These are phyloP conservation scores for Leccinum pellstonianum DNA, from an alignment of 768 basidiomycete genomes.

Conservation along the genomic window DNA sequence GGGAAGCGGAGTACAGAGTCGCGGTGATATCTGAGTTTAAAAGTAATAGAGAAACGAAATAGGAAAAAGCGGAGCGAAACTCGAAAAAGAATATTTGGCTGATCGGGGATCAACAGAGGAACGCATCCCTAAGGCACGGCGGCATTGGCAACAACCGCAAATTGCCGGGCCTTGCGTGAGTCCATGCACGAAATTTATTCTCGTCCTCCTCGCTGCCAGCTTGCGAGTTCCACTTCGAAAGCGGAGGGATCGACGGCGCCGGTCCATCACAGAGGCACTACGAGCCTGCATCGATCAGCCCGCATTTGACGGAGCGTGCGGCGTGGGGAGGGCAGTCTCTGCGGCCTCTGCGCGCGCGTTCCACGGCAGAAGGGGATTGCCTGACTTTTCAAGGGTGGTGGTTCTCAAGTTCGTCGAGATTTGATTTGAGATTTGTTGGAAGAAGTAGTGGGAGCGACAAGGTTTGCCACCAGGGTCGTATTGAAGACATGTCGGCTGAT, in stretches of 20 bases:
- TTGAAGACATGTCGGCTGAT: constrained; percentile 35
- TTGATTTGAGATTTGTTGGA: constrained; percentile 31
- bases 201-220: not conserved
- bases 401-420: constrained; percentile 31
- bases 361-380: constrained; percentile 22
- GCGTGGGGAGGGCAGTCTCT: not conserved
- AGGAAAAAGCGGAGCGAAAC: constrained; percentile 33
- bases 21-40: constrained; percentile 30
- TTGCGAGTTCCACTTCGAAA: not conserved
- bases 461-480: constrained; percentile 38
- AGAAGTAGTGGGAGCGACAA: constrained; percentile 24
- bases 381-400: constrained; percentile 9
- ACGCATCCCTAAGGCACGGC: constrained; percentile 33
- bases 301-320: not conserved
- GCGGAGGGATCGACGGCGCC: not conserved
- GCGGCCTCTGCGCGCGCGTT: constrained; percentile 1
- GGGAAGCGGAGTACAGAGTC: constrained; percentile 14
- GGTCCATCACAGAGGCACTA: not conserved
- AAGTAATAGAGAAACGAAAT: constrained; percentile 11
- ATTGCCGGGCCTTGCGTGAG: constrained; percentile 22
- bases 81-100: constrained; percentile 38
- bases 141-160: constrained; percentile 30
- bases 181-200: constrained; percentile 2
- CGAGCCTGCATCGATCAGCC: not conserved
- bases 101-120: constrained; percentile 65